Base-by-base conservation (phyloP, 441 rosid species). In the Rhodomyrtus psidioides region DNA sequence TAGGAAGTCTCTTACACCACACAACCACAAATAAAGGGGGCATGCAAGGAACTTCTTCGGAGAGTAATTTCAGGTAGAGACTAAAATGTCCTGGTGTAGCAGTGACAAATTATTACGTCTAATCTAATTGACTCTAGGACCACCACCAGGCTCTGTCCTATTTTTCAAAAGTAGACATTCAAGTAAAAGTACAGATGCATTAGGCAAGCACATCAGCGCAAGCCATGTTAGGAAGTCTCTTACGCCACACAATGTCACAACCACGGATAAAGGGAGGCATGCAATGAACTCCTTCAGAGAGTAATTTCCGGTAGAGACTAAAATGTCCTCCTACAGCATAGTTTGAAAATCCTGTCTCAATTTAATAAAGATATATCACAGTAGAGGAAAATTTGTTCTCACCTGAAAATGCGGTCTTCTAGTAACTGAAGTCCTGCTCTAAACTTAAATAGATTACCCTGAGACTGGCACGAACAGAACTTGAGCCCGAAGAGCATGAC, bases 401-500 rank as follows among this genome's bases (percentile, higher is more conserved):
- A 98, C 99, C 99, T 93, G 91, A 94, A 98, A 85, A 98, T 94
- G 62, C 98, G 94, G 88, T 98, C 99, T 91, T 96, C 98, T 87
- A 96, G 92, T 58, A 98, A 92, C 88, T 95, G 98, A 91, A 95
- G 98, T 87, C 97, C 99, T 82, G 92, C 86, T 93, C 93, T 95
- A 82, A 95, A 96, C 89, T 91, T 96, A 92, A 91, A 97, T 93
- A 98, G 90, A 90, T 95, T 95, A 70, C 98, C 95, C 90, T 95
- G 96, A 86, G 91, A 91, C 89, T 95, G 94, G 91, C 98, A 94
- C 16, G 98, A 91, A 91, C 99, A 96, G 89, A 94, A 96, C 93
- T 95, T 98, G 85, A 96, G 93, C 83, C 99, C 99, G 87, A 98
- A 96, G 90, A 95, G 98, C 99, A 98, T 98, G 89, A 95, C 83